phyloP scores from a whole-genome alignment of 1,284 basidiomycete species.

The Golubevia pallescens region DNA sequence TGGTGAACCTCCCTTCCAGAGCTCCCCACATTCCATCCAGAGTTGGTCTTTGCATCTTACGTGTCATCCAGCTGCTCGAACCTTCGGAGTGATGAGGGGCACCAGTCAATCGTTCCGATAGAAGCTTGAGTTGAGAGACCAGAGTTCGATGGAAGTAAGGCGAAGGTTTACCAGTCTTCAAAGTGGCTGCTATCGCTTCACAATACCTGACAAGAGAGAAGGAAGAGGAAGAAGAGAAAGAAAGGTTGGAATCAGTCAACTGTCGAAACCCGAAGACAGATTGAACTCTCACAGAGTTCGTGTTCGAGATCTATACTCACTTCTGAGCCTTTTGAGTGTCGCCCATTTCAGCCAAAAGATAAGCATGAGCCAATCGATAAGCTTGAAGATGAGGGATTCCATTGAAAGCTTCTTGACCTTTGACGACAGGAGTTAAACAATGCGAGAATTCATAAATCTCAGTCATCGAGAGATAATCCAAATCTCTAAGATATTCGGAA shows the following conservation, averaged over 20 bases:
- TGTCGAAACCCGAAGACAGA: too few species aligned
- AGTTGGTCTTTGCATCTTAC: constrained; percentile 75
- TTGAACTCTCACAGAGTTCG: too few species aligned
- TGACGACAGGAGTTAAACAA: constrained; percentile 74
- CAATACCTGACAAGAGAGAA: constrained; percentile 93
- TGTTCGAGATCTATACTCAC: constrained; percentile 15
- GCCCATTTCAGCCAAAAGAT: constrained; percentile 71
- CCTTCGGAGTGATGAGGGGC: constrained; percentile 68
- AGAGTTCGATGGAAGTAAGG: constrained; percentile 75
- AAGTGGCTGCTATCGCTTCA: constrained; percentile 80
- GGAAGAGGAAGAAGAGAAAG: too few species aligned
- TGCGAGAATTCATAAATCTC: constrained; percentile 92
- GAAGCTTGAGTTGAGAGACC: constrained; percentile 77
- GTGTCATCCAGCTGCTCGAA: constrained; percentile 71
- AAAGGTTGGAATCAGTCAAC: too few species aligned
- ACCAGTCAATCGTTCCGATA: constrained; percentile 81
- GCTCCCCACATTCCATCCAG: constrained; percentile 90
- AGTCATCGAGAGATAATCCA: constrained; percentile 68
- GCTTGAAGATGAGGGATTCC: constrained; percentile 87
- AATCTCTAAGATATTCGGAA: constrained; percentile 36
- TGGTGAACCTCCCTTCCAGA: constrained; percentile 91
- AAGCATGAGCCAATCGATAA: constrained; percentile 83
- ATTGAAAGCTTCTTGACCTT: constrained; percentile 83
- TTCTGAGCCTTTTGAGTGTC: constrained; percentile 58
- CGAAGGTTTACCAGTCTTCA: constrained; percentile 71